Conservation (phyloP, 2,329 filamentous ascomycete genomes). For the Peltaster fructicola region DNA sequence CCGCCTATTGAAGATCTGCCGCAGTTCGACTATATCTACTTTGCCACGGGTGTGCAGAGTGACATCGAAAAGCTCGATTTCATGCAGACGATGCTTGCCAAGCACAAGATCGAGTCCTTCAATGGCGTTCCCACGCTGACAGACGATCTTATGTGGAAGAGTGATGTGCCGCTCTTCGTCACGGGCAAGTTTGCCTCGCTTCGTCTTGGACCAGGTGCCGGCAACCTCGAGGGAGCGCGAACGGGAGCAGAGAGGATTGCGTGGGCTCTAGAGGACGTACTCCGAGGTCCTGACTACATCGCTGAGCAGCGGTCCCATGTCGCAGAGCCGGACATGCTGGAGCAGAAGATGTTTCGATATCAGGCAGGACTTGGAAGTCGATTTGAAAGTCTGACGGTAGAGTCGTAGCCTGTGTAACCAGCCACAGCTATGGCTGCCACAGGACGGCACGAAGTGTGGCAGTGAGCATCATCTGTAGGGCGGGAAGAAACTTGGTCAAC, state of each 20-base stretch:
- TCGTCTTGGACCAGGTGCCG: conserved; percentile 52
- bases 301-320: too few relatives aligned
- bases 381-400: background rate
- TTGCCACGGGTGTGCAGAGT: conserved; percentile 53
- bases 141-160: conserved; percentile 58
- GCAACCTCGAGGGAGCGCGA: conserved; percentile 57
- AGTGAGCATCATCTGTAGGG: too few relatives aligned
- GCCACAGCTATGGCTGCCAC: conserved; percentile 1
- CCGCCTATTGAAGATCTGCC: conserved; percentile 34
- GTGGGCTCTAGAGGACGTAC: conserved; percentile 48
- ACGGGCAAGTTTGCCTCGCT: conserved; percentile 51
- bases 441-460: too few relatives aligned
- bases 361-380: background rate
- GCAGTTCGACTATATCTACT: conserved; percentile 50
- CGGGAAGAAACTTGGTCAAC: too few relatives aligned
- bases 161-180: conserved; percentile 55
- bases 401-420: conserved; percentile 2
- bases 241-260: conserved; percentile 55
- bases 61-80: conserved; percentile 44
- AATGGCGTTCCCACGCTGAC: conserved; percentile 57
- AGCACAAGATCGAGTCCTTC: conserved; percentile 43
- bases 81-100: conserved; percentile 38
- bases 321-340: conserved; percentile 1
- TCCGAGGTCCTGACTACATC: conserved; percentile 15
- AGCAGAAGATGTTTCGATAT: background rate